A percentile compares a stretch with the other conserved stretches of the same genome.
Conservation (phyloP, 2,329 filamentous ascomycete species). For the Phaeosphaeriaceae sp. region DNA sequence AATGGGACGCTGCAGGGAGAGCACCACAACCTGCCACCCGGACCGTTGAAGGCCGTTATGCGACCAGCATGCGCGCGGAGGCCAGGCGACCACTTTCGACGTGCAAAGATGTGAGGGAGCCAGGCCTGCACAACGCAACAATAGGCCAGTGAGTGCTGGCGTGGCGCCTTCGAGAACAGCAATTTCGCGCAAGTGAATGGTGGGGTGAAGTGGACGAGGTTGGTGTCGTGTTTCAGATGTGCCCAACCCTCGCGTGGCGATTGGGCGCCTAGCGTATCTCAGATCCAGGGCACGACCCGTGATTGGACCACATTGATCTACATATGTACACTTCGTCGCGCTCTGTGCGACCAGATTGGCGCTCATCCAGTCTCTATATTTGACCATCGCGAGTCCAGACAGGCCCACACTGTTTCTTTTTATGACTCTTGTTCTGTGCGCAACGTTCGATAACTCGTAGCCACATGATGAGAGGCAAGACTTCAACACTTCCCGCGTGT, state of each 20-base stretch:
- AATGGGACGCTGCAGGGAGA: slow-evolving; percentile 16
- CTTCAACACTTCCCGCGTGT: not conserved
- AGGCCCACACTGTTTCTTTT: slow-evolving; percentile 6
- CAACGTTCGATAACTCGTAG: not conserved
- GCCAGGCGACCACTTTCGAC: slow-evolving; percentile 21
- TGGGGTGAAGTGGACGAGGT: slow-evolving; percentile 28
- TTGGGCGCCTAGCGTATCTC: slow-evolving; percentile 22
- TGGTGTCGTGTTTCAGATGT: slow-evolving; percentile 28
- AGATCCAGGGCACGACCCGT: slow-evolving; percentile 16
- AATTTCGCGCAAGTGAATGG: slow-evolving; percentile 19
- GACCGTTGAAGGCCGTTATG: slow-evolving; percentile 18
- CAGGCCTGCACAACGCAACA: slow-evolving; percentile 32
- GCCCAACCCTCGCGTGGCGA: slow-evolving; percentile 18
- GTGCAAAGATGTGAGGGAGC: slow-evolving; percentile 26
- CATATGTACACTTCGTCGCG: slow-evolving; percentile 10
- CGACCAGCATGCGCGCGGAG: slow-evolving; percentile 15
- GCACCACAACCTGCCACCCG: slow-evolving; percentile 31
- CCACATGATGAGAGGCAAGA: not conserved
- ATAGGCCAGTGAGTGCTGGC: slow-evolving; percentile 39
- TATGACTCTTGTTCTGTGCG: not conserved
- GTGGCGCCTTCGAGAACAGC: slow-evolving; percentile 36
- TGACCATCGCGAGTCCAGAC: slow-evolving; percentile 19
- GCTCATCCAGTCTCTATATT: slow-evolving; percentile 33
- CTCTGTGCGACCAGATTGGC: slow-evolving; percentile 29
- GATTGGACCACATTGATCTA: slow-evolving; percentile 36